These are phyloP conservation scores for Phlegmacium glaucopus DNA, from an alignment of 768 basidiomycete species.

Conservation along the genomic window DNA sequence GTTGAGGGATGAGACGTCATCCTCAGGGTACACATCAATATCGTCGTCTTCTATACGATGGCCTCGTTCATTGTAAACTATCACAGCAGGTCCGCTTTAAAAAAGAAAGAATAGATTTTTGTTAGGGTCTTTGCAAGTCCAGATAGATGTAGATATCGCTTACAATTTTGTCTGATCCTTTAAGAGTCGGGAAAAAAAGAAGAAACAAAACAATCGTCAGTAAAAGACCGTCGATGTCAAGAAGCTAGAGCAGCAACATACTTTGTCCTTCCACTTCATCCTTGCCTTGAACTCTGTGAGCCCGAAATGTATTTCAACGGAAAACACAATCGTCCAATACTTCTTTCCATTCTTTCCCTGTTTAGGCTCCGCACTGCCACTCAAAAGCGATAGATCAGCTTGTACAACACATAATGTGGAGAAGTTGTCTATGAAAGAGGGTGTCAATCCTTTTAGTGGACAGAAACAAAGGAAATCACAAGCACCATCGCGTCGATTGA, in stretches of 20 bases:
- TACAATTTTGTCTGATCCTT: neutral
- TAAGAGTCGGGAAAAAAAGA: neutral
- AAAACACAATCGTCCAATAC: conserved; percentile 84
- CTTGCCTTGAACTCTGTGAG: conserved; percentile 79
- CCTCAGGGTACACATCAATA: conserved; percentile 60
- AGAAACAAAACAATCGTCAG: neutral
- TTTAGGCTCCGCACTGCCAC: conserved; percentile 68
- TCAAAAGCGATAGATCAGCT: conserved; percentile 71
- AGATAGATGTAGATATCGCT: neutral
- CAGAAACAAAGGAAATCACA: neutral
- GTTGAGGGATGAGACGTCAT: conserved; percentile 37
- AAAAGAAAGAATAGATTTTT: too few relatives aligned
- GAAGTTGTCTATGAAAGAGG: conserved; percentile 49
- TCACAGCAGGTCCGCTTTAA: conserved; percentile 77
- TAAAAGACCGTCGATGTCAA: neutral
- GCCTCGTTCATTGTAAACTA: conserved; percentile 79
- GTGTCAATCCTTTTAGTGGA: neutral
- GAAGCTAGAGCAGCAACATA: conserved; percentile 31
- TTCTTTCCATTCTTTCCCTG: conserved; percentile 59
- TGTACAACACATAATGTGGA: conserved; percentile 77
- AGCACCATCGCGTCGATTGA: conserved; percentile 56
- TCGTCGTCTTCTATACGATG: conserved; percentile 75
- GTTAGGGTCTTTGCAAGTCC: neutral
- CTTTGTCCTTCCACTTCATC: conserved; percentile 81
- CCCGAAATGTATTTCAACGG: conserved; percentile 81